Evolutionary conservation across 140 eudicot genomes (phyloP), one percentile per base, ranked within the genome.

Genomic region (Bidens hawaiensis): DNA sequence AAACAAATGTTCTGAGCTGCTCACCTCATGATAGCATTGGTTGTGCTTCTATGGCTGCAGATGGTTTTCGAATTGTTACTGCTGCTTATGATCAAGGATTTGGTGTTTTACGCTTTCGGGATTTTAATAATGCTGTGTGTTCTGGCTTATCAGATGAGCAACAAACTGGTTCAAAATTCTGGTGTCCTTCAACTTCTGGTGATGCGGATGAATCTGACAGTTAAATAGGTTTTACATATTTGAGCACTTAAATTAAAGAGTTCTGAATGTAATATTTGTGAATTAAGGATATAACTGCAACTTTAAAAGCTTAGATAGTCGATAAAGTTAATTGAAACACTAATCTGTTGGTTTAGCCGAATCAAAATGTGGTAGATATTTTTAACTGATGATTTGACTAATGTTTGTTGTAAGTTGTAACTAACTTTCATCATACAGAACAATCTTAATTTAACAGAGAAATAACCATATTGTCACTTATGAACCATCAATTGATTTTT

Each of bases 31-130:
- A 57, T 46, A 52, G 46, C 21, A 15, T 45, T 15, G 89, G 93
- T 6, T 81, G 89, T 76, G 72, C 75, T 51, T 81, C 84, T 42
- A 71, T 89, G 85, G 89, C 87, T 60, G 89, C 73, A 22, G 71
- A 78, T 46, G 85, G 89, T 28, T 76, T 74, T 54, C 77, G 79
- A 41, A 81, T 89, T 36, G 93, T 77, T 19, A 78, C 84, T 22
- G 84, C 82, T 13, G 42, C 80, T 53, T 47, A 55, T 18, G 66
- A 36, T 25, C 72, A 48, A 49, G 75, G 70, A 25, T 4, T 16
- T 1, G 72, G 78, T 26, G 50, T 60, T 15, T 3, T 85, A 60
- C 52, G 79, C 40, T 78, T 72, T 79, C 70, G 81, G 70, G 91
- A 89, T 82, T 89, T 85, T 58, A 71, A 40, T 4, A 40, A 62